Conservation (phyloP, 495 filamentous ascomycete species). For the Aspergillus sclerotioniger region DNA sequence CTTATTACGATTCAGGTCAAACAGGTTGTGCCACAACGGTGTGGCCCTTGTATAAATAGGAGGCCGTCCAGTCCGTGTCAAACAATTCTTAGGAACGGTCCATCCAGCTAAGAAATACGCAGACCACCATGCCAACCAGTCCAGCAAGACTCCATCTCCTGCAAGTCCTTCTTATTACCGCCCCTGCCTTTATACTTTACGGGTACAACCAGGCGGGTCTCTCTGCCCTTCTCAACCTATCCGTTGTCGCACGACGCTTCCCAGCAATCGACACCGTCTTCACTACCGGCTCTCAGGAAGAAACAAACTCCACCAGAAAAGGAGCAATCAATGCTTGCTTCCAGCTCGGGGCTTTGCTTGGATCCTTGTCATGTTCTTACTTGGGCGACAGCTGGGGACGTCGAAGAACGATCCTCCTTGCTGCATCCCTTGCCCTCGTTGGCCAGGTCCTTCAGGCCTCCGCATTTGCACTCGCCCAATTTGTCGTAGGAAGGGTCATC, state of each 20-base stretch:
- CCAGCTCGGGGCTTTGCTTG: constrained; percentile 44
- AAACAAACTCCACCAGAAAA: constrained; percentile 30
- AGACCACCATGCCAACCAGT: neutral
- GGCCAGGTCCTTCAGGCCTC: constrained; percentile 50
- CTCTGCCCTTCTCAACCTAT: constrained; percentile 24
- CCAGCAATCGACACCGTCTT: constrained; percentile 35
- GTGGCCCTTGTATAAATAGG: too few relatives aligned
- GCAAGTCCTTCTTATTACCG: constrained; percentile 28
- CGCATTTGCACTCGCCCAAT: constrained; percentile 36
- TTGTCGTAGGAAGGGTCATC: constrained; percentile 46
- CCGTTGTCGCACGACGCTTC: constrained; percentile 27
- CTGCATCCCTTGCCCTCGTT: constrained; percentile 44
- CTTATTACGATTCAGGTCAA: neutral
- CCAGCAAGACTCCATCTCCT: neutral
- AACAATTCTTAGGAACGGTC: neutral
- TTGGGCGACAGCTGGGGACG: constrained; percentile 51
- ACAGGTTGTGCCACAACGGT: too few relatives aligned
- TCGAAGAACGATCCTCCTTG: constrained; percentile 53
- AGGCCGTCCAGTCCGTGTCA: too few relatives aligned
- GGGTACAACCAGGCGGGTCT: constrained; percentile 36
- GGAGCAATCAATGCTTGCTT: constrained; percentile 44
- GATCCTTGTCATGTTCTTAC: constrained; percentile 38
- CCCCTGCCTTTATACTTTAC: constrained; percentile 37
- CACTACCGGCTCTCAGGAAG: constrained; percentile 22
- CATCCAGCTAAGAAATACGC: neutral